phyloP scores from a whole-genome alignment of 2,329 filamentous ascomycete species.

The Hyphodiscus sp. region DNA sequence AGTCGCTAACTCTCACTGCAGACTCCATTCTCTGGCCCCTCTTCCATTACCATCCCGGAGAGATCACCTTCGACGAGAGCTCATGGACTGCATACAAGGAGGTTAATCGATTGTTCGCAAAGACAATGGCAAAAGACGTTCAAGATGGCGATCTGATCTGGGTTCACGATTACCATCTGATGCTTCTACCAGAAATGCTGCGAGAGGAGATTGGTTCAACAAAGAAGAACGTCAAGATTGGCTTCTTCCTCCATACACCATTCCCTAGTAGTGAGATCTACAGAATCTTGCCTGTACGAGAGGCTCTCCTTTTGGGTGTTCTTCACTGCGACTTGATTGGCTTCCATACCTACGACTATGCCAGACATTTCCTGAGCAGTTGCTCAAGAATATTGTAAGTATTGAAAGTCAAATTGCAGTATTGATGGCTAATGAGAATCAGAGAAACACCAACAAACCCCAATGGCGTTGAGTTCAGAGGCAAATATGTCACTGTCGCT shows the following conservation, averaged over 20 bases:
- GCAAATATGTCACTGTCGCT: conserved; percentile 82
- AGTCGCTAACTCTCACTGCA: conserved; percentile 31
- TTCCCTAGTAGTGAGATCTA: conserved; percentile 98
- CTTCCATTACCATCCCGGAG: conserved; percentile 97
- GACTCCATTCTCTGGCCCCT: conserved; percentile 98
- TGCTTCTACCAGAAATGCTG: conserved; percentile 93
- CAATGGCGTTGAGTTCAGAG: conserved; percentile 86
- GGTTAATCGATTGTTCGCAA: conserved; percentile 87
- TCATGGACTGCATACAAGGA: conserved; percentile 91
- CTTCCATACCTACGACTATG: conserved; percentile 98
- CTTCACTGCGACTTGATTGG: conserved; percentile 92
- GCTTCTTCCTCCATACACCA: conserved; percentile 95
- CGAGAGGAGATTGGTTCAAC: conserved; percentile 76
- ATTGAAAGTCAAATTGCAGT: neutral
- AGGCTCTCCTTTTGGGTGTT: conserved; percentile 79
- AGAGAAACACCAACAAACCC: conserved; percentile 72
- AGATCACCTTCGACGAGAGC: conserved; percentile 95
- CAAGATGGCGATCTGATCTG: conserved; percentile 92
- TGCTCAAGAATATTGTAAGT: conserved; percentile 85
- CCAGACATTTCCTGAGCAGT: conserved; percentile 92
- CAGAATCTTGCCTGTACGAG: conserved; percentile 86
- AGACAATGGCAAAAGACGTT: conserved; percentile 79
- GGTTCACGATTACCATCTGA: conserved; percentile 98
- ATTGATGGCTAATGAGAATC: conserved; percentile 1
- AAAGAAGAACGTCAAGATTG: conserved; percentile 92